Evolutionary conservation across 495 filamentous ascomycete species (phyloP), one percentile per base, ranked within the genome.

Genomic region (Daldinia loculata): DNA sequence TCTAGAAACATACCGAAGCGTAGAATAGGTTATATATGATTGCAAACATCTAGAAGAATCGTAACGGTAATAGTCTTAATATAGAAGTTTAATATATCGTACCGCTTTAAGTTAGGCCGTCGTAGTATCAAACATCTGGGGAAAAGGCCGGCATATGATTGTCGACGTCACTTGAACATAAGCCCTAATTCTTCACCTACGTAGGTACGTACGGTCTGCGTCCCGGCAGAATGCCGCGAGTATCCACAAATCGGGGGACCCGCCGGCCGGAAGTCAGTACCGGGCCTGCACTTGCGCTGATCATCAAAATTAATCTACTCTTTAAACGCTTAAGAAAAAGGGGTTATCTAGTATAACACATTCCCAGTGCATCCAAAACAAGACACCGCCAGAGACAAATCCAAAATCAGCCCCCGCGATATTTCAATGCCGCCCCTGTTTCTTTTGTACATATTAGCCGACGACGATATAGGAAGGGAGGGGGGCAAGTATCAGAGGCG

Each of bases 381-480:
- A 61, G 14, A 45, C 26, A 27, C 9, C 19, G 38, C 57, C 22
- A 45, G 30, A 45, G 17, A 63, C 19, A 32, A 52, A 24, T 32
- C 11, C 41, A 26, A 2, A 26, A 52, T 55, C 17, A 24, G 45
- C 34, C 41, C 17, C 55, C 53, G 30, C 32, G 34, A 63, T 26
- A 52, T 32, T 34, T 32, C n/a, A 70, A 9, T 70, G 61, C 67
- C 67, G 67, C 39, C 41, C 39, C 41, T 27, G 36, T 60, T 63
- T 36, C 17, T 63, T 55, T 56, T 4, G 14, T 15, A 50, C 60
- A 74, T 19, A 79, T 79, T 77, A 79, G 70, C 77, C 76, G 70
- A 56, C 59, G 55, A 74, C 27, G 63, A 73, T 65, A 76, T 56
- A 63, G 52, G 50, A 45, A 55, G 58, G 57, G 53, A 57, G 22